Evolutionary conservation across 2,329 filamentous ascomycete species (phyloP).

Genomic region (Harringtonia lauricola): DNA sequence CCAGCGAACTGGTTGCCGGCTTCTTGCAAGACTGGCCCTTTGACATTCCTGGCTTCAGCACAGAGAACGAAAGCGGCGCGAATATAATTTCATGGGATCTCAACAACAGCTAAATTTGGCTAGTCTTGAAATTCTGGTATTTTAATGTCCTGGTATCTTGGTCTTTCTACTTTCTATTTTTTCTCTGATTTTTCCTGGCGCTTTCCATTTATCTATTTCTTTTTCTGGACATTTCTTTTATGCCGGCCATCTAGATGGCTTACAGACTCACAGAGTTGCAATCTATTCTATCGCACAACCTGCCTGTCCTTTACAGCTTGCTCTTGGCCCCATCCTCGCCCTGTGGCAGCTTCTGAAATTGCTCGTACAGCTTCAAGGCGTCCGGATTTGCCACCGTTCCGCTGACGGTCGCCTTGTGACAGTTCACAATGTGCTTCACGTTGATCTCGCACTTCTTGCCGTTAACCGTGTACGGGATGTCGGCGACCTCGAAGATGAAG

Average conservation of each 20-base stretch:
- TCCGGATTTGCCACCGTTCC: slow-evolving; percentile 28
- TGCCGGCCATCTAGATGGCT: too few relatives aligned
- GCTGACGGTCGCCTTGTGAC: slow-evolving; percentile 23
- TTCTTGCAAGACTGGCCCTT: slow-evolving; percentile 4
- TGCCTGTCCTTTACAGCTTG: neutral
- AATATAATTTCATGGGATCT: neutral
- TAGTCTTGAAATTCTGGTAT: too few relatives aligned
- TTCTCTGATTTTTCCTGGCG: neutral
- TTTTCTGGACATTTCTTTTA: neutral
- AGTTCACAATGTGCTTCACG: slow-evolving; percentile 28
- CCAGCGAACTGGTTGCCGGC: neutral
- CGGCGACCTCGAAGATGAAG: slow-evolving; percentile 24
- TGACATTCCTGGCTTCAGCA: neutral
- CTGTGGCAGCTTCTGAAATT: slow-evolving; percentile 6
- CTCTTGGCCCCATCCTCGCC: neutral
- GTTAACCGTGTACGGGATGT: slow-evolving; percentile 32
- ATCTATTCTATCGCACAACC: neutral
- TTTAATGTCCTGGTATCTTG: too few relatives aligned
- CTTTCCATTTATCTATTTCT: neutral
- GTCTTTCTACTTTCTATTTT: too few relatives aligned
- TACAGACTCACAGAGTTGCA: too few relatives aligned
- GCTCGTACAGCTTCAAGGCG: slow-evolving; percentile 19
- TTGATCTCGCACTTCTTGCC: slow-evolving; percentile 33
- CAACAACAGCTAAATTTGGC: neutral
- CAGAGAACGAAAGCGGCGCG: neutral